Evolutionary conservation across 257 asterid species (phyloP), one percentile per base, ranked within the genome.

Genomic region (Penstemon davidsonii): DNA sequence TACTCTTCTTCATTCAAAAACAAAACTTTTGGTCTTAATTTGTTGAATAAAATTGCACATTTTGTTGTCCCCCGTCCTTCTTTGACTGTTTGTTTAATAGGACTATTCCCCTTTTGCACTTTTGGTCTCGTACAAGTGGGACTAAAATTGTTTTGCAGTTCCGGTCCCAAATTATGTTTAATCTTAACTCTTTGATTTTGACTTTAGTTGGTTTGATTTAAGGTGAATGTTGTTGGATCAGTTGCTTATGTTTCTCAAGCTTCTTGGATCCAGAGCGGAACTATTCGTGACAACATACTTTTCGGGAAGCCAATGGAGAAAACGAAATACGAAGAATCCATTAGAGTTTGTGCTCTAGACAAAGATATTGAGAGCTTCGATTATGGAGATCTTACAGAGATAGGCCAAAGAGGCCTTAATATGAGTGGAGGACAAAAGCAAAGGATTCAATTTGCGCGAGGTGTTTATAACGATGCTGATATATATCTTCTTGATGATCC

Each of bases 401-500:
- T 91, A 66, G 97, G 97, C 10, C 86, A 91, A 63, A 64, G 96
- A 78, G 97, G 97, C 19, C 78, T 91, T 3, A 91, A 88, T 69
- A 55, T 90, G 84, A 90, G 97, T 33, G 96, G 97, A 19, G 97
- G 95, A 69, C 97, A 90, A 74, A 90, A 88, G 76, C 97, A 90
- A 76, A 75, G 96, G 72, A 70, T 90, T 75, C 96, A 88, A 69
- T 86, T 91, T 9, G 97, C 97, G 52, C 89, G 97, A 66, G 96
- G 96, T 1, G 89, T 91, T 4, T 88, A 91, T 7, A 72, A 60
- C 18, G 91, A 86, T 72, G 88, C 92, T 4, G 91, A 91, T 10
- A 85, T 91, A 3, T 91, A 83, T 81, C 85, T 79, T 67, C 87
- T 88, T 12, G 97, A 91, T 33, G 97, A 91, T 64, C 96, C 97